Conservation (phyloP, 108 stramenopile species). For the Chaetoceros muelleri region DNA sequence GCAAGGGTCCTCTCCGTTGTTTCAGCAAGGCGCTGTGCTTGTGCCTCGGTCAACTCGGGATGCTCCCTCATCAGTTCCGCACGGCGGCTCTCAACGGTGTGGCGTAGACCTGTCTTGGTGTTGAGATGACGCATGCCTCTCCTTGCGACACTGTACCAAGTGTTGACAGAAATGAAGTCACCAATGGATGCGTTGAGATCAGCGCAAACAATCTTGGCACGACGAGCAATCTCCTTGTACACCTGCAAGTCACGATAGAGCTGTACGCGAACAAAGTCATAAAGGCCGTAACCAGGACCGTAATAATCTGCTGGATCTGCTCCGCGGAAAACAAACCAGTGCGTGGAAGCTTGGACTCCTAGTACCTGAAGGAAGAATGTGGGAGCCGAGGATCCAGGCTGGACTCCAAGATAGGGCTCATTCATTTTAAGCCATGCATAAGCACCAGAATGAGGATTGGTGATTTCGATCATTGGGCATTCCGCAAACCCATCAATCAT, state of each 20-base stretch:
- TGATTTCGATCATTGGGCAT: constrained; percentile 11
- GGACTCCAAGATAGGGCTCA: constrained; percentile 15
- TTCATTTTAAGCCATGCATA: constrained; percentile 15
- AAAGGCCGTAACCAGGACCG: constrained; percentile 5
- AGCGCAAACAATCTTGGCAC: constrained; percentile 20
- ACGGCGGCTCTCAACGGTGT: no score
- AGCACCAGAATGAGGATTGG: constrained; percentile 14
- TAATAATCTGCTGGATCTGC: constrained; percentile 21
- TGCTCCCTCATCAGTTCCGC: no score
- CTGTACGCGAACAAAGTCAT: constrained; percentile 14
- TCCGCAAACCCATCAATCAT: constrained; percentile 11
- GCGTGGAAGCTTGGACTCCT: constrained; percentile 15
- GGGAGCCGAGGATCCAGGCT: constrained; percentile 2
- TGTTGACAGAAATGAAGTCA: constrained; percentile 7
- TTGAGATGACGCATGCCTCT: no score
- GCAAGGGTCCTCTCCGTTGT: no score
- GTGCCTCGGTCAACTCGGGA: no score
- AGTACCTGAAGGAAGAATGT: constrained; percentile 21
- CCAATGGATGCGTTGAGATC: constrained; percentile 8
- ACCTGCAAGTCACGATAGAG: constrained; percentile 17
- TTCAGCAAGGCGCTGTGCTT: no score
- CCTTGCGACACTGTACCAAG: no score
- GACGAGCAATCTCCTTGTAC: constrained; percentile 20
- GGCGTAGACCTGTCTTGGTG: no score
- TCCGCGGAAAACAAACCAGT: constrained; percentile 22